A percentile compares a stretch with the other conserved stretches of the same genome.
These are phyloP conservation scores for Solanum pennellii DNA, from an alignment of 257 asterid species.

Conservation along the genomic window DNA sequence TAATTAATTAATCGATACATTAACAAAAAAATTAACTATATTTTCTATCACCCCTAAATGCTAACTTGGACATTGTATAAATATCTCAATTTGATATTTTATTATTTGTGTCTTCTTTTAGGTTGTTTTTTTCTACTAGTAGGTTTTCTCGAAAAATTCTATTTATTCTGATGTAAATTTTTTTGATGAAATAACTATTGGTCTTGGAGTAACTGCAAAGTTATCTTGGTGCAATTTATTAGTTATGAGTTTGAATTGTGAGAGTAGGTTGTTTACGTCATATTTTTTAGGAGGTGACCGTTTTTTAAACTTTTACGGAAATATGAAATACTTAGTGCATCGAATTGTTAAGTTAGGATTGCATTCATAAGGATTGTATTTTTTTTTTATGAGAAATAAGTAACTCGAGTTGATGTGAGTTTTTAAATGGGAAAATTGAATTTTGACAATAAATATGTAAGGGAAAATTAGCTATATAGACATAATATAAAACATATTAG, in stretches of 20 bases:
- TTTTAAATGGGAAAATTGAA: too few relatives aligned
- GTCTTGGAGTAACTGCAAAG: not conserved
- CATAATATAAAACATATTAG: too few relatives aligned
- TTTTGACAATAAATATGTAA: not conserved
- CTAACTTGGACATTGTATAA: not conserved
- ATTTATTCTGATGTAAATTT: not conserved
- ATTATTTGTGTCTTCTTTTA: not conserved
- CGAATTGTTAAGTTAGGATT: not conserved
- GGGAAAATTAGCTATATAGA: too few relatives aligned
- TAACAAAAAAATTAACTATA: not conserved
- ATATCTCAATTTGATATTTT: not conserved
- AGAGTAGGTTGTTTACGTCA: not conserved
- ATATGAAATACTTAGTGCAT: too few relatives aligned
- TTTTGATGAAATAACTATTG: not conserved
- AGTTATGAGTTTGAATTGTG: not conserved
- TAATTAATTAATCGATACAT: not conserved
- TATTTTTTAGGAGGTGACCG: not conserved
- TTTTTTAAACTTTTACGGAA: too few relatives aligned
- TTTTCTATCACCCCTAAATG: not conserved
- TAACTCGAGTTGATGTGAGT: not conserved
- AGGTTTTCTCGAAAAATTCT: not conserved
- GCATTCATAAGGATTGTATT: too few relatives aligned
- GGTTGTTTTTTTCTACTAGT: not conserved
- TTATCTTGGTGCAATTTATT: not conserved
- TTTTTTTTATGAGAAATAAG: not conserved